Base-by-base conservation (phyloP, 2,329 filamentous ascomycete species). In the Rutstroemia sp. region DNA sequence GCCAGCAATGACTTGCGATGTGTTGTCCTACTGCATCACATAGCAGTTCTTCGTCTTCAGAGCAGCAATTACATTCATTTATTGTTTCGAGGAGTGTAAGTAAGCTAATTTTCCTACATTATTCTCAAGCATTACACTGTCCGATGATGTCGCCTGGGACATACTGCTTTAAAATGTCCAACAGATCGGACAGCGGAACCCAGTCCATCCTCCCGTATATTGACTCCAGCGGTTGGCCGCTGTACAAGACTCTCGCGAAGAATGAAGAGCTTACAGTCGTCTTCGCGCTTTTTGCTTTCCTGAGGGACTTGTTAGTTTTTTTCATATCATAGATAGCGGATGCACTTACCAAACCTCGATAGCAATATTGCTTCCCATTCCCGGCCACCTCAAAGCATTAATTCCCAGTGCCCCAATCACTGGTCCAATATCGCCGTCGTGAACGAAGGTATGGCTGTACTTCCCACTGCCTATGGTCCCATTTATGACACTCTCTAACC, bases 321-420 rank as follows among this genome's bases (percentile, higher is more conserved):
- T 34, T 12, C 30, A 34, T 12, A 14, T 34, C 2, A 34, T 34
- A 9, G 30, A 10, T 25, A 18, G 16, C 4, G 12, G 23, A 4
- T 49, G 37, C 27, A 57, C 66, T 53, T 63, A 71, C 71, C 71
- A 73, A 51, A 73, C 58, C 53, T 73, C 71, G 54, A 73, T 65
- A 2, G 71, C 71, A 59, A 73, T 63, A 37, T 73, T 73, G 0
- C 69, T 69, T 18, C 59, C 71, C 71, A 73, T 73, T 1, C 65
- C 71, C 1, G 71, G 71, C 71, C 71, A 73, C n/a, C 71, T 67
- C 14, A 73, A 62, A 12, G 62, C 62, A 7, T 63, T 62, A 21
- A 73, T 72, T 0, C 71, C 71, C 42, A 73, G 34, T 2, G 71
- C 63, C 14, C 58, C 54, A 10, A 57, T 37, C 2, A 61, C 21